These are phyloP conservation scores for Fusarium siculi DNA, from an alignment of 2,329 filamentous ascomycete genomes.

Conservation along the genomic window DNA sequence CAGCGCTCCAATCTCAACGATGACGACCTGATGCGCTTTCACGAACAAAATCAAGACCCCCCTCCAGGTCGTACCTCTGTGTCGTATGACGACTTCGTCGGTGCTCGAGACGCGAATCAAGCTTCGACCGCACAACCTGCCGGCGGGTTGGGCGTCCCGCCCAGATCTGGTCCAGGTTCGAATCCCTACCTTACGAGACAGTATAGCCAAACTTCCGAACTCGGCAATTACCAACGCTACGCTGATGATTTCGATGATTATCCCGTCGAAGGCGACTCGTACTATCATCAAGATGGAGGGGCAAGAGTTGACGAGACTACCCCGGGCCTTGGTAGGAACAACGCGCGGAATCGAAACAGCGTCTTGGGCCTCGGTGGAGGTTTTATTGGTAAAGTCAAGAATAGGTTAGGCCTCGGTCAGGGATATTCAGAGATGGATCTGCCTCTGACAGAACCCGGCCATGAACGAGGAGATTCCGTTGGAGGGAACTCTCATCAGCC, in stretches of 20 bases:
- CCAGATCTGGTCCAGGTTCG: conserved; percentile 26
- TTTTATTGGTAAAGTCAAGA: conserved; percentile 87
- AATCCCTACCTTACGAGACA: conserved; percentile 63
- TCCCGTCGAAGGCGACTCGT: conserved; percentile 79
- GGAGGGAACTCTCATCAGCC: conserved; percentile 55
- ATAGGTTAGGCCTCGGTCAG: conserved; percentile 86
- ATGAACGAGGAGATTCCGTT: conserved; percentile 52
- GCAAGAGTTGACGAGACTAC: conserved; percentile 67
- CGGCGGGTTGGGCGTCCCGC: conserved; percentile 43
- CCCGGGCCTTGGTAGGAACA: conserved; percentile 51
- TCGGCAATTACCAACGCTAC: conserved; percentile 91
- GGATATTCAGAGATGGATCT: conserved; percentile 98
- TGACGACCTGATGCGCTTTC: conserved; percentile 80
- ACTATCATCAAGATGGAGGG: conserved; percentile 85
- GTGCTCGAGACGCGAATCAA: conserved; percentile 66
- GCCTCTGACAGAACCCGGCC: conserved; percentile 81
- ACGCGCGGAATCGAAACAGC: conserved; percentile 84
- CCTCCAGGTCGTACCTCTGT: conserved; percentile 80
- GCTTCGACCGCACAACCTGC: conserved; percentile 55
- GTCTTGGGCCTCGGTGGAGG: conserved; percentile 88
- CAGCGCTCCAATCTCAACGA: conserved; percentile 83
- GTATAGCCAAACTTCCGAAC: conserved; percentile 80
- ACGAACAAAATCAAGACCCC: conserved; percentile 74
- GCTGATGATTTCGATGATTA: conserved; percentile 88
- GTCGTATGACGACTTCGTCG: conserved; percentile 95